phyloP scores from a whole-genome alignment of 768 basidiomycete genomes.

The Termitomyces eurrhizus region DNA sequence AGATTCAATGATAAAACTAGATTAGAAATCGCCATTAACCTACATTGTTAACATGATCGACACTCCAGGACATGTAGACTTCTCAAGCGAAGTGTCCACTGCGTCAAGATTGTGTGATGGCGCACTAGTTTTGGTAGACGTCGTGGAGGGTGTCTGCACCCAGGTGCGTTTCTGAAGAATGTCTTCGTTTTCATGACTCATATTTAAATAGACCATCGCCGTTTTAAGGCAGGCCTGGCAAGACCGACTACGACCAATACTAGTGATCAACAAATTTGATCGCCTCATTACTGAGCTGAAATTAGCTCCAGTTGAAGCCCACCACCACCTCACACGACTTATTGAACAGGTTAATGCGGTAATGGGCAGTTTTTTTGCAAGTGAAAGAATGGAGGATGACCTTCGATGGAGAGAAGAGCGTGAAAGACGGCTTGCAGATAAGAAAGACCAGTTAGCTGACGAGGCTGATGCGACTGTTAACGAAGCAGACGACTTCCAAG shows the following conservation, averaged over 20 bases:
- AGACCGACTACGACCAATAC: slow-evolving; percentile 82
- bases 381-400: slow-evolving; percentile 96
- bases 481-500: slow-evolving; percentile 72
- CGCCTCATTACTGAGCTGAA: slow-evolving; percentile 92
- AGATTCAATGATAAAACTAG: slow-evolving; percentile 28
- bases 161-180: slow-evolving; percentile 49
- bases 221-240: slow-evolving; percentile 94
- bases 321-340: slow-evolving; percentile 88
- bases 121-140: slow-evolving; percentile 92
- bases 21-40: slow-evolving; percentile 56
- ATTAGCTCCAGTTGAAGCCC: slow-evolving; percentile 86
- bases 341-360: slow-evolving; percentile 98
- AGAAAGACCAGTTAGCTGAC: slow-evolving; percentile 67
- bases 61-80: slow-evolving; percentile 98
- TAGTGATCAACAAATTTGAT: slow-evolving; percentile 97
- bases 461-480: slow-evolving; percentile 58
- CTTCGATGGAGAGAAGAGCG: slow-evolving; percentile 90
- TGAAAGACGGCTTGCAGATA: slow-evolving; percentile 72
- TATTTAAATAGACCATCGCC: slow-evolving; percentile 73
- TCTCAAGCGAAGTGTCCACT: slow-evolving; percentile 94
- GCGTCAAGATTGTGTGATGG: slow-evolving; percentile 94
- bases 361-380: slow-evolving; percentile 94
- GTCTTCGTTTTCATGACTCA: neutral
- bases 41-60: slow-evolving; percentile 96
- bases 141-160: slow-evolving; percentile 97